A percentile compares a stretch with the other conserved stretches of the same genome.
phyloP scores from a whole-genome alignment of 495 filamentous ascomycete genomes.

The Halenospora varia region DNA sequence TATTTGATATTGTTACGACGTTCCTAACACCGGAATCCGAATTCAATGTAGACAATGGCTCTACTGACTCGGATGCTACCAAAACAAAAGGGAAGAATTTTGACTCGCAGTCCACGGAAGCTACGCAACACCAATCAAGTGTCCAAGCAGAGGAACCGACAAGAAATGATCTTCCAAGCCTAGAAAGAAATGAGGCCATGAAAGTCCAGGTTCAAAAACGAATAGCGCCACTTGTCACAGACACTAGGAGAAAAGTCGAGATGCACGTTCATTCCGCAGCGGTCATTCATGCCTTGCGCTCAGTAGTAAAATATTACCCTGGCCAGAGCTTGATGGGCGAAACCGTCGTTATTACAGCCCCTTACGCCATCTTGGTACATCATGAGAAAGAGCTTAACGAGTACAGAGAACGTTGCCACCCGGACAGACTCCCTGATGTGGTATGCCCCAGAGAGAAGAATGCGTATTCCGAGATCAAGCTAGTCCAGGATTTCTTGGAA shows the following conservation, averaged over 20 bases:
- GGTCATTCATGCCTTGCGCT: neutral
- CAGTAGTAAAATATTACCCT: constrained; percentile 3
- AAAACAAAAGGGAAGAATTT: too few relatives aligned
- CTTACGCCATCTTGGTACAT: neutral
- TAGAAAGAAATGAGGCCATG: too few relatives aligned
- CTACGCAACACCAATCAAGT: too few relatives aligned
- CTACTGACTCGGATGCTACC: too few relatives aligned
- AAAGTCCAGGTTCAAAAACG: neutral
- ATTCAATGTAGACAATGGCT: neutral
- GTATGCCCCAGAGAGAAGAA: neutral
- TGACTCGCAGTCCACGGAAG: too few relatives aligned
- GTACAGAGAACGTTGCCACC: neutral
- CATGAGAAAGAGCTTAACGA: neutral
- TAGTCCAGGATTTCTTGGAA: neutral
- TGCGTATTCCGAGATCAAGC: neutral
- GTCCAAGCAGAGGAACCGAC: too few relatives aligned
- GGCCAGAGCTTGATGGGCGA: constrained; percentile 1
- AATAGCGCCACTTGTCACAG: neutral
- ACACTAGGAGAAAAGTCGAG: neutral
- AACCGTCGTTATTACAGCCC: neutral
- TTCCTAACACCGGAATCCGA: neutral
- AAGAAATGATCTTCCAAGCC: too few relatives aligned
- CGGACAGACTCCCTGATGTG: neutral
- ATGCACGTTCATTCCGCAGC: neutral
- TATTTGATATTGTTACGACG: neutral